A percentile compares a stretch with the other conserved stretches of the same genome.
Conservation (phyloP, 129 eudicot genomes). For the Flaveria sonorensis region DNA sequence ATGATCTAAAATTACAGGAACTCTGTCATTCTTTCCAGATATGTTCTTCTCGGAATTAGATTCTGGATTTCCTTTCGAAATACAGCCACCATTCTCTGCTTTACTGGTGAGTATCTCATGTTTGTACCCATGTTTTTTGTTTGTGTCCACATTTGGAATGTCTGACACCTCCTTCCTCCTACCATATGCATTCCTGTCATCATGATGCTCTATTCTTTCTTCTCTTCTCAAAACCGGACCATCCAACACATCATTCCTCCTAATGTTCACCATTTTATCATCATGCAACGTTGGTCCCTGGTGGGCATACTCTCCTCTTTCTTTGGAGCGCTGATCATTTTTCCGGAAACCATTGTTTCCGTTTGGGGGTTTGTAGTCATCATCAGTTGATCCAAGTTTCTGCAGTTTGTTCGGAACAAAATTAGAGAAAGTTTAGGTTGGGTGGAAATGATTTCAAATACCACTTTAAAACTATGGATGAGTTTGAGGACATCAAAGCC, state of each 20-base stretch:
- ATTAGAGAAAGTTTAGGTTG: background rate
- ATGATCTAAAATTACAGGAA: conserved; percentile 28
- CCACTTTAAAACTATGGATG: background rate
- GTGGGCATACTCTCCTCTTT: conserved; percentile 42
- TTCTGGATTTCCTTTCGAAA: conserved; percentile 14
- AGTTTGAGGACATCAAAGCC: background rate
- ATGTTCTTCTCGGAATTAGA: conserved; percentile 19
- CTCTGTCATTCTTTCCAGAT: background rate
- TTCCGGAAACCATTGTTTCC: conserved; percentile 36
- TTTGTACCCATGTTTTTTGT: conserved; percentile 9
- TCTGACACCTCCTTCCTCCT: conserved; percentile 35
- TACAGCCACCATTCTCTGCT: conserved; percentile 23
- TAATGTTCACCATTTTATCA: conserved; percentile 26
- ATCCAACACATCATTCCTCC: conserved; percentile 37
- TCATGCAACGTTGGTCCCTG: conserved; percentile 27
- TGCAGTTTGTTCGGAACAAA: conserved; percentile 26
- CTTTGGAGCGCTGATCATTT: conserved; percentile 42
- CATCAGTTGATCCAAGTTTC: conserved; percentile 36
- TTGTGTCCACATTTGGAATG: background rate
- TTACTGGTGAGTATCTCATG: background rate
- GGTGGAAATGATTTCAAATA: conserved; percentile 16
- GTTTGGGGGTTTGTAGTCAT: conserved; percentile 33
- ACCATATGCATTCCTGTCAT: conserved; percentile 30
- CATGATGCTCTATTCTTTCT: conserved; percentile 12
- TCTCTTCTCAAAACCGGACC: conserved; percentile 29